phyloP scores from a whole-genome alignment of 768 basidiomycete genomes.

The Dioszegia aurantiaca region DNA sequence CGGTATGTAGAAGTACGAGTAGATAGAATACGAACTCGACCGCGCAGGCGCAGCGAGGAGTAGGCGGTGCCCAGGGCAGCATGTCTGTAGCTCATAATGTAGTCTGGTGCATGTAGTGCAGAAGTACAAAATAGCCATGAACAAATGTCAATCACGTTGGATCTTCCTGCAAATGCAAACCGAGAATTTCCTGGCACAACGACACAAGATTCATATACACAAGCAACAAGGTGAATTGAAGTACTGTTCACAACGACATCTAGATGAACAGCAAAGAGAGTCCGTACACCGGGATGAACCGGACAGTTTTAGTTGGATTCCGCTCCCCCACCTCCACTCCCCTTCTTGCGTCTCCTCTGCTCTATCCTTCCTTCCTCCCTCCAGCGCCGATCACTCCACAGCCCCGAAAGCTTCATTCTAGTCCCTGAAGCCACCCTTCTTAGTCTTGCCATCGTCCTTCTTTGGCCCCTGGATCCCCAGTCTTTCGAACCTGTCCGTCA shows the following conservation, averaged over 20 bases:
- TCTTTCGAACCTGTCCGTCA: slow-evolving; percentile 68
- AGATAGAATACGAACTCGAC: neutral
- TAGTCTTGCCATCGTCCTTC: slow-evolving; percentile 41
- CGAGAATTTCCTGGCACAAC: slow-evolving; percentile 4
- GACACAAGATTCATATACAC: neutral
- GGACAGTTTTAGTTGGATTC: neutral
- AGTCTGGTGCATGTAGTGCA: neutral
- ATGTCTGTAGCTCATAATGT: neutral
- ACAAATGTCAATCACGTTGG: too few relatives aligned
- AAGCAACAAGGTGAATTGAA: slow-evolving; percentile 12
- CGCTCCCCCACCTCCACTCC: neutral
- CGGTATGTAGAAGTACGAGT: neutral
- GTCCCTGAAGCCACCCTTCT: slow-evolving; percentile 48
- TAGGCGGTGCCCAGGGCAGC: too few relatives aligned
- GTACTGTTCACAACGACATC: slow-evolving; percentile 13
- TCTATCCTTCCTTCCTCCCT: too few relatives aligned
- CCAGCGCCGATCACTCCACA: too few relatives aligned
- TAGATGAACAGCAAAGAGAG: neutral
- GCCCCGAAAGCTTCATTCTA: slow-evolving; percentile 19
- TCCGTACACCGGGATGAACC: slow-evolving; percentile 8
- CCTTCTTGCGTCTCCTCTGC: neutral
- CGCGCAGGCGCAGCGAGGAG: slow-evolving; percentile 6
- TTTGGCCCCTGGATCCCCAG: slow-evolving; percentile 56
- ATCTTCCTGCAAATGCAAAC: too few relatives aligned
- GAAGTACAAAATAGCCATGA: neutral